Conservation (phyloP, 176 grass and related monocot species). For the Miscanthus lutarioriparius region DNA sequence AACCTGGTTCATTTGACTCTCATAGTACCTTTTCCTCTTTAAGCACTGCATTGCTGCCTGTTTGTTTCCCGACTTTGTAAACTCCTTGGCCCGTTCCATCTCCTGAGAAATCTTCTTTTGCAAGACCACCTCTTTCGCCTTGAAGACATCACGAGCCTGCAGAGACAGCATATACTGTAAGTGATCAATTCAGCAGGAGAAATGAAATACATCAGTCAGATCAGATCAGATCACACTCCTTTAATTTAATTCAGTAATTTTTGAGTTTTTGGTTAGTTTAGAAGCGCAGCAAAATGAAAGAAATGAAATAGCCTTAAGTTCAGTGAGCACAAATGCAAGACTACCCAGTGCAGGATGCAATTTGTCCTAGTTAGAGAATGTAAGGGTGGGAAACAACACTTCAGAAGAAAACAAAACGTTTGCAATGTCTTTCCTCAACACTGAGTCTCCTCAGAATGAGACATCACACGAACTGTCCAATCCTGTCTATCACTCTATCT, state of each 20-base stretch:
- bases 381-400: neutral
- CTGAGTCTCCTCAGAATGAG: no score
- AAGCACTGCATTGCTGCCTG: slow-evolving; percentile 81
- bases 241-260: neutral
- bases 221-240: neutral
- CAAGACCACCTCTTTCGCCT: slow-evolving; percentile 66
- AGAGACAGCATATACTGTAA: neutral
- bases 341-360: neutral
- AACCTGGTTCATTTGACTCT: slow-evolving; percentile 77
- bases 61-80: slow-evolving; percentile 71
- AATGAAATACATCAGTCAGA: neutral
- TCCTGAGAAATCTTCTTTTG: slow-evolving; percentile 89
- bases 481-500: neutral
- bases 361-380: slow-evolving; percentile 9
- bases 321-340: slow-evolving; percentile 7
- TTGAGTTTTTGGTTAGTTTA: neutral
- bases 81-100: slow-evolving; percentile 75
- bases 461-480: neutral
- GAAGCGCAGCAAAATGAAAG: neutral
- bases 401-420: slow-evolving; percentile 2
- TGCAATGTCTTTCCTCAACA: neutral
- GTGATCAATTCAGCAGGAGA: neutral
- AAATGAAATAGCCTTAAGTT: neutral
- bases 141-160: slow-evolving; percentile 72
- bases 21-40: slow-evolving; percentile 93